Conservation (phyloP, 2,329 filamentous ascomycete genomes). For the Colletotrichum sp. region DNA sequence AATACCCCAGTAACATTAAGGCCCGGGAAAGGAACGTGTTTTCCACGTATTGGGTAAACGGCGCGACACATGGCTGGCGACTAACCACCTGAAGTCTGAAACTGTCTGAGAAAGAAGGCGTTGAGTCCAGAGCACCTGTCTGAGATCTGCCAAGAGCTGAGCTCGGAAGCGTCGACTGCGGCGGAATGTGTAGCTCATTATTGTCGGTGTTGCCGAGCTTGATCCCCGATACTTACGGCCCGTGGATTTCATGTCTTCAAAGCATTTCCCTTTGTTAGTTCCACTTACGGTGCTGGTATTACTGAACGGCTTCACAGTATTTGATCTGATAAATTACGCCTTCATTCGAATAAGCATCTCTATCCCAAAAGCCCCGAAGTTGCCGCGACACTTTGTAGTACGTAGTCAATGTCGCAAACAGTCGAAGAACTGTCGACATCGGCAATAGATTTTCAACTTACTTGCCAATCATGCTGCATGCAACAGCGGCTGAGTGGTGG, state of each 20-base stretch:
- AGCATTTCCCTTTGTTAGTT: no score
- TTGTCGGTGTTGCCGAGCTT: background rate
- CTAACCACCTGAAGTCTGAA: background rate
- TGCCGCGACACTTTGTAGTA: rapidly evolving
- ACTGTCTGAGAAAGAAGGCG: background rate
- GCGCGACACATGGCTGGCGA: background rate
- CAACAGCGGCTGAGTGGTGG: background rate
- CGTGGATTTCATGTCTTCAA: background rate
- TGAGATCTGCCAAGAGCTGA: background rate
- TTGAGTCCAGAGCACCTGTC: background rate
- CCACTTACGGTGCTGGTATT: no score
- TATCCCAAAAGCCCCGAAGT: rapidly evolving
- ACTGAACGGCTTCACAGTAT: background rate
- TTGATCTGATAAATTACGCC: no score
- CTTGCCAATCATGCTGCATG: no score
- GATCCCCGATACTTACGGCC: no score
- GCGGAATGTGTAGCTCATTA: background rate
- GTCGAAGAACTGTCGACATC: no score
- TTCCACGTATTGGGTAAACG: background rate
- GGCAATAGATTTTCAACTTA: no score
- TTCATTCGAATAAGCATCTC: background rate
- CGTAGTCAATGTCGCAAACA: no score
- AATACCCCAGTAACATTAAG: background rate
- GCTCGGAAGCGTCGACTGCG: rapidly evolving
- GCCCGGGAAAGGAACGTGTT: background rate